phyloP scores from a whole-genome alignment of 73 alveolate genomes.

The Paramecium sexaurelia region DNA sequence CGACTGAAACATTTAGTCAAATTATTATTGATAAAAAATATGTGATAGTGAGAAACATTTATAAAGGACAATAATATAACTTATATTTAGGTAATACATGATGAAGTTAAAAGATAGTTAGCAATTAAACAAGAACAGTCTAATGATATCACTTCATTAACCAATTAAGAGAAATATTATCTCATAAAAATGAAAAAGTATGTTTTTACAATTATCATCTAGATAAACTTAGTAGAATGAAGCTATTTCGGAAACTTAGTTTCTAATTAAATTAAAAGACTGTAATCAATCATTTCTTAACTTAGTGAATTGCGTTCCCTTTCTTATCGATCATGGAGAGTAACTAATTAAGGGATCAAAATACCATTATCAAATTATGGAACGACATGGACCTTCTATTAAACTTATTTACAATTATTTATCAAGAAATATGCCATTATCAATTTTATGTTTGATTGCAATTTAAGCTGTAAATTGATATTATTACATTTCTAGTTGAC shows the following conservation, averaged over 20 bases:
- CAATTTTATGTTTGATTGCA: constrained; percentile 31
- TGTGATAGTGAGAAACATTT: background rate
- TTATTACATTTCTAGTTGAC: background rate
- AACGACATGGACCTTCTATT: constrained; percentile 23
- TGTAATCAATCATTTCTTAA: background rate
- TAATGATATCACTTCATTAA: background rate
- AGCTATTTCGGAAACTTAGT: background rate
- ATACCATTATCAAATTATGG: constrained; percentile 13
- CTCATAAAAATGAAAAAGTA: background rate
- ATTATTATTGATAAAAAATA: background rate
- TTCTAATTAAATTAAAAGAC: constrained; percentile 3
- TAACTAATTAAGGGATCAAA: background rate
- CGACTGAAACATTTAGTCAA: background rate
- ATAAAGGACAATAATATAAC: background rate
- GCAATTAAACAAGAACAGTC: background rate
- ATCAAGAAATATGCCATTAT: constrained; percentile 1
- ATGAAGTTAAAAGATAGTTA: constrained; percentile 13
- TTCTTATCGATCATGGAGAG: background rate
- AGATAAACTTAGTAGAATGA: constrained; percentile 30
- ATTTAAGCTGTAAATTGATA: background rate
- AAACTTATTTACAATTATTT: constrained; percentile 30
- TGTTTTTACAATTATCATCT: background rate
- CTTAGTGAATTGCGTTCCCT: constrained; percentile 39
- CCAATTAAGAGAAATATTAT: background rate
- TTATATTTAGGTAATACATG: background rate